phyloP scores from a whole-genome alignment of 2,329 filamentous ascomycete species.

The Fragosphaeria purpurea region DNA sequence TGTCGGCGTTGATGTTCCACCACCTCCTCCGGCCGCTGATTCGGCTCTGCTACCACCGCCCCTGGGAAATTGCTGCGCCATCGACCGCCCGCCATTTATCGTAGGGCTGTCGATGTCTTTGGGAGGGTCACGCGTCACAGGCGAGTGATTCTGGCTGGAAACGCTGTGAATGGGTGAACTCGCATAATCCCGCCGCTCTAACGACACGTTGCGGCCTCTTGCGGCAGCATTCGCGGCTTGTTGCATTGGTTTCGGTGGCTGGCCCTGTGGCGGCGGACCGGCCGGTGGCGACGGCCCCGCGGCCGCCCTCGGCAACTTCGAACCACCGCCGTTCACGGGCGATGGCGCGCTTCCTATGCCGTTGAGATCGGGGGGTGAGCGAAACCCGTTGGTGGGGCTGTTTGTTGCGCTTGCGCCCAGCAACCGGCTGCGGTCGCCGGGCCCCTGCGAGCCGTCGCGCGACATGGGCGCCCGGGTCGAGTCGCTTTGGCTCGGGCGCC shows the following conservation, averaged over 20 bases:
- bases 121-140: slow-evolving; percentile 29
- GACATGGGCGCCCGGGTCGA: slow-evolving; percentile 28
- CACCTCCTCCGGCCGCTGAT: no score
- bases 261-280: slow-evolving; percentile 46
- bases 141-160: slow-evolving; percentile 29
- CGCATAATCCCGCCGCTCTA: slow-evolving; percentile 31
- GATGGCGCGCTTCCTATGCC: slow-evolving; percentile 28
- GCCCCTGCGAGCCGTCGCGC: slow-evolving; percentile 43
- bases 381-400: slow-evolving; percentile 31
- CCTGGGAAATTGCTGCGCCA: slow-evolving; percentile 46
- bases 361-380: slow-evolving; percentile 27
- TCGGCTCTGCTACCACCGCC: no score
- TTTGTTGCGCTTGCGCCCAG: slow-evolving; percentile 26
- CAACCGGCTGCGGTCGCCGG: slow-evolving; percentile 39
- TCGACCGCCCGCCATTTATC: slow-evolving; percentile 49
- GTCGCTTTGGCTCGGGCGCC: slow-evolving; percentile 24
- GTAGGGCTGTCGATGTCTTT: slow-evolving; percentile 40
- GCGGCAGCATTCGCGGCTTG: slow-evolving; percentile 24
- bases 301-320: slow-evolving; percentile 31
- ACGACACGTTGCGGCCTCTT: slow-evolving; percentile 39
- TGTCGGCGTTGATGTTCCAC: no score
- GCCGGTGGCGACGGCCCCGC: slow-evolving; percentile 26
- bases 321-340: slow-evolving; percentile 16
- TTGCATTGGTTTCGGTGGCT: slow-evolving; percentile 38
- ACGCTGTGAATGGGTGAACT: slow-evolving; percentile 25